Evolutionary conservation across 73 alveolate species (phyloP).

Genomic region (Paramecium primaurelia): DNA sequence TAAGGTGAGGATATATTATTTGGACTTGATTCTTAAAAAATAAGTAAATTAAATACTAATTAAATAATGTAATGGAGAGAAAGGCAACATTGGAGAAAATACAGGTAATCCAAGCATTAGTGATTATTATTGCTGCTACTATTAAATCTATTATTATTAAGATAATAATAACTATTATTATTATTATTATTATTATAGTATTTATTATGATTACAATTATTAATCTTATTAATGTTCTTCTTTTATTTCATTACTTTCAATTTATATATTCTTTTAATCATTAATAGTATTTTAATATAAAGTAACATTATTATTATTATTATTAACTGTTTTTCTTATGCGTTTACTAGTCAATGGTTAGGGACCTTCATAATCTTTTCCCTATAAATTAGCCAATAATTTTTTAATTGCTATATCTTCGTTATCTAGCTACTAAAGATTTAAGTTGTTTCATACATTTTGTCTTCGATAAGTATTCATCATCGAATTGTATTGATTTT

Average conservation of each 20-base stretch:
- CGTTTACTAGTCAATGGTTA: background rate
- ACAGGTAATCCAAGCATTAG: conserved; percentile 3
- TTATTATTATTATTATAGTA: background rate
- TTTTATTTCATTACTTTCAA: background rate
- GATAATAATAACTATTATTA: background rate
- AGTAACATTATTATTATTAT: background rate
- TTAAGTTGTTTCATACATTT: background rate
- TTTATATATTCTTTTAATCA: background rate
- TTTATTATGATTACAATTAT: background rate
- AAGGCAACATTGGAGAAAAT: conserved; percentile 25
- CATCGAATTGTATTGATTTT: conserved; percentile 41
- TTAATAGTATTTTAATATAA: background rate
- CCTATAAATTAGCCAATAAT: conserved; percentile 7
- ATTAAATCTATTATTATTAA: background rate
- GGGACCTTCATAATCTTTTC: conserved; percentile 28
- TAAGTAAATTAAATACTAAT: background rate
- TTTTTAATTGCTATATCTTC: conserved; percentile 34
- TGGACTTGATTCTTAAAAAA: background rate
- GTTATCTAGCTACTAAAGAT: background rate
- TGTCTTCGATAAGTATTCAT: conserved; percentile 16
- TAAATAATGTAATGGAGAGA: conserved; percentile 7
- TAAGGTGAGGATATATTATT: conserved; percentile 8
- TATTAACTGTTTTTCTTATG: background rate
- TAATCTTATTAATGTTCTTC: background rate
- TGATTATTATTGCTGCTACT: background rate